phyloP scores from a whole-genome alignment of 202 grass and related monocot species.

The Saccharum hybrid region DNA sequence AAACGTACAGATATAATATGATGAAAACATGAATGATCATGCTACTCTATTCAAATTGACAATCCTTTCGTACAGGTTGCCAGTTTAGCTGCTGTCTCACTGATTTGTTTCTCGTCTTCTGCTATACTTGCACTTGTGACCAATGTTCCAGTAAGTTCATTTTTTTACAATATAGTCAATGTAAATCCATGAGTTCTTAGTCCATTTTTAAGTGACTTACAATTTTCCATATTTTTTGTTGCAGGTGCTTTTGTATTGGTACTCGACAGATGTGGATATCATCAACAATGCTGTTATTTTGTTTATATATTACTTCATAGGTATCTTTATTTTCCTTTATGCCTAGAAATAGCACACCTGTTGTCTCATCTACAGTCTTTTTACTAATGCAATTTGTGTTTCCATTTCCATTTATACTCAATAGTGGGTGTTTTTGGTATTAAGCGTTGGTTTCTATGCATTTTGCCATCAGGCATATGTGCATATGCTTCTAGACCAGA shows the following conservation, averaged over 20 bases:
- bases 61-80: constrained; percentile 73
- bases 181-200: constrained; percentile 22
- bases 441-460: constrained; percentile 7
- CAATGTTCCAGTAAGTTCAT: constrained; percentile 84
- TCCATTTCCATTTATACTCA: background rate
- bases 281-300: constrained; percentile 70
- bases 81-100: constrained; percentile 80
- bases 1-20: constrained; percentile 3
- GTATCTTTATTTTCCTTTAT: constrained; percentile 45
- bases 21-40: background rate
- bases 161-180: constrained; percentile 31
- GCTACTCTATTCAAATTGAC: constrained; percentile 40
- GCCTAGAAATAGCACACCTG: constrained; percentile 16
- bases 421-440: background rate
- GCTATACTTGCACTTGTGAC: constrained; percentile 81
- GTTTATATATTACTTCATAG: constrained; percentile 94
- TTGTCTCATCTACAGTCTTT: constrained; percentile 9
- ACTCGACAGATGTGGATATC: constrained; percentile 55
- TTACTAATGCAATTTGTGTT: constrained; percentile 37
- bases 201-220: constrained; percentile 27
- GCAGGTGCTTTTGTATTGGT: constrained; percentile 85
- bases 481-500: constrained; percentile 26
- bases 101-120: constrained; percentile 91
- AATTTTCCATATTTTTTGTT: constrained; percentile 35
- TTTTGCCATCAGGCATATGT: constrained; percentile 43